Base-by-base conservation (phyloP, 768 basidiomycete species). In the Sarcodon sp. region DNA sequence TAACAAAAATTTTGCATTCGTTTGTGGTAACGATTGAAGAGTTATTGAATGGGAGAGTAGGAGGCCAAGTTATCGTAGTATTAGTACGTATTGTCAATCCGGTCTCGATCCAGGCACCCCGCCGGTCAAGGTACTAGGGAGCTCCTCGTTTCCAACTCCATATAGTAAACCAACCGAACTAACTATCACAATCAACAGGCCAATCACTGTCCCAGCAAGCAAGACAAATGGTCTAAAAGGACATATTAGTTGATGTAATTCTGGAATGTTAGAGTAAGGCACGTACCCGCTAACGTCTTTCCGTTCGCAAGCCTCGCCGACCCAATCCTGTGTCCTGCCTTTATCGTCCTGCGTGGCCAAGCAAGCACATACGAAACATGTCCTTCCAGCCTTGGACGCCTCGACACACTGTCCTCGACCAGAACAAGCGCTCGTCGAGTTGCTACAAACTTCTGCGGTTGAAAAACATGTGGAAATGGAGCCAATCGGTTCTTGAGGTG, bases 231-330 rank as follows among this genome's bases (percentile, higher is more conserved):
- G 77, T 10, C 87, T 90, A 51, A 3, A 16, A 15, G 44, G 34
- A 51, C 6, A 31, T 39, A 41, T 16, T 41, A 7, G 39, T 41
- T 27, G 39, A 13, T 16, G 6, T 41, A 38, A 46, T 10, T 39
- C 35, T 48, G 35, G 43, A 50, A 21, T 45, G 21, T 39, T 15
- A n/a, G 31, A 35, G 9, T 37, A 32, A 12, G 12, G 46, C 12
- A 77, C 84, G 51, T 57, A 87, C 87, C 76, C 77, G 69, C 84
- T 88, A 44, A 90, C 65, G 57, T 91, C 88, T 63, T 77, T 79
- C 53, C 79, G 73, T 68, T 89, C 79, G 54, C 88, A 91, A 52
- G 69, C 75, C 46, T 74, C 71, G 4, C 88, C 88, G 1, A 73
- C 87, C 87, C 88, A 91, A 33, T 62, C 64, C 52, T 80, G 73